A percentile compares a stretch with the other conserved stretches of the same genome.
These are phyloP conservation scores for Trapa incisa DNA, from an alignment of 345 rosid genomes.

Conservation along the genomic window DNA sequence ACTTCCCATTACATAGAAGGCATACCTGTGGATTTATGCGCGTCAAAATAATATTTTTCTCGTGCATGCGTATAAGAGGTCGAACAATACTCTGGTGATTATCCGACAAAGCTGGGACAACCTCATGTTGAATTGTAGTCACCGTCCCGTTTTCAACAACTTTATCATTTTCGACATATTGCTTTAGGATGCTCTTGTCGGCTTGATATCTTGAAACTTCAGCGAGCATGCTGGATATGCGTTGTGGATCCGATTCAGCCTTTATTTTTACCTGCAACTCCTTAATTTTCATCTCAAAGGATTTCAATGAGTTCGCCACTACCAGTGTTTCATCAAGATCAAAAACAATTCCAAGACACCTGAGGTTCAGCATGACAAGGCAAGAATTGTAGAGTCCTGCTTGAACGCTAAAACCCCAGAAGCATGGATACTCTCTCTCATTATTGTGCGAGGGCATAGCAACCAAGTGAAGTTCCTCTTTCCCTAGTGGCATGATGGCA, in stretches of 20 bases:
- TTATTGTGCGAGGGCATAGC: slow-evolving; percentile 59
- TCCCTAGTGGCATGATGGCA: slow-evolving; percentile 70
- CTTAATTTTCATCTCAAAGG: slow-evolving; percentile 88
- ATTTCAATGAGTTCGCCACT: slow-evolving; percentile 93
- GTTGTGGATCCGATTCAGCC: slow-evolving; percentile 64
- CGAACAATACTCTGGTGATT: slow-evolving; percentile 66
- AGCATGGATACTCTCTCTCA: slow-evolving; percentile 49
- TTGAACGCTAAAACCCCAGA: slow-evolving; percentile 76
- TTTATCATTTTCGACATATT: slow-evolving; percentile 83
- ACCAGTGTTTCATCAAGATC: slow-evolving; percentile 95
- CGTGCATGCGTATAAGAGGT: slow-evolving; percentile 75
- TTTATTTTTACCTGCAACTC: slow-evolving; percentile 62
- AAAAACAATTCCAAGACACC: slow-evolving; percentile 96
- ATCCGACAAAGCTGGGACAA: slow-evolving; percentile 73
- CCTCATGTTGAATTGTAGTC: slow-evolving; percentile 59
- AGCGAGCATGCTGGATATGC: slow-evolving; percentile 55
- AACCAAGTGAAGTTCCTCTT: slow-evolving; percentile 88
- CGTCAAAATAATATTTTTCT: slow-evolving; percentile 82
- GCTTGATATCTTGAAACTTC: slow-evolving; percentile 90
- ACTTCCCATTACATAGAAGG: neutral
- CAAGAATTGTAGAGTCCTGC: slow-evolving; percentile 68
- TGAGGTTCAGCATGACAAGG: slow-evolving; percentile 78
- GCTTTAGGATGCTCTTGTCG: slow-evolving; percentile 81
- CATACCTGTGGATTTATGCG: slow-evolving; percentile 93
- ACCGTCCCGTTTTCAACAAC: slow-evolving; percentile 88